A percentile compares a stretch with the other conserved stretches of the same genome.
Evolutionary conservation across 2,329 filamentous ascomycete genomes (phyloP).

Genomic region (Nothomitra cinnamomea): DNA sequence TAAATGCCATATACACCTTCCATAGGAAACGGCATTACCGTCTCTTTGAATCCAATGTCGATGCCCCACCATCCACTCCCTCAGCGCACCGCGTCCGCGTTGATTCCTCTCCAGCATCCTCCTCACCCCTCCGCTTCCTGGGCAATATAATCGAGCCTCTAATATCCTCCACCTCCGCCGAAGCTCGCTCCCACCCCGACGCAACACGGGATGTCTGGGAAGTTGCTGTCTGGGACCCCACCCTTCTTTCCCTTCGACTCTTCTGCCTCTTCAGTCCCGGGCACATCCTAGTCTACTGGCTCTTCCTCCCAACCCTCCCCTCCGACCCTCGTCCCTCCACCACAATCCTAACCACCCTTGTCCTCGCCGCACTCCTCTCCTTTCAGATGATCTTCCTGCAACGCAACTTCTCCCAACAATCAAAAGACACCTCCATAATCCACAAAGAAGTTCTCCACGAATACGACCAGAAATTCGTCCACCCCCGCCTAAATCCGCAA

Average conservation of each 20-base stretch:
- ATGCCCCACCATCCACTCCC: conserved; percentile 57
- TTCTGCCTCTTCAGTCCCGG: conserved; percentile 88
- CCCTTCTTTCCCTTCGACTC: conserved; percentile 63
- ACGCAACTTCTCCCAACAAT: conserved; percentile 62
- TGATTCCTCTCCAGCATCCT: conserved; percentile 60
- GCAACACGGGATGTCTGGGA: conserved; percentile 84
- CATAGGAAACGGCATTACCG: conserved; percentile 71
- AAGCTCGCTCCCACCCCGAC: conserved; percentile 70
- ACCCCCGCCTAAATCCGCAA: conserved; percentile 68
- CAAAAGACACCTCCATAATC: conserved; percentile 67
- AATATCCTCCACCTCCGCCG: conserved; percentile 46
- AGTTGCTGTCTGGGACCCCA: conserved; percentile 80
- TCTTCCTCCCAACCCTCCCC: conserved; percentile 63
- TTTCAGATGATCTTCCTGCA: conserved; percentile 59
- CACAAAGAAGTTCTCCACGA: conserved; percentile 87
- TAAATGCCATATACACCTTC: conserved; percentile 72
- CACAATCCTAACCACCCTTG: conserved; percentile 67
- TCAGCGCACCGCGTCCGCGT: conserved; percentile 81
- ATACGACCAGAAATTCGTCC: conserved; percentile 91
- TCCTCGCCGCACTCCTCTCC: conserved; percentile 59
- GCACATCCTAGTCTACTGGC: conserved; percentile 78
- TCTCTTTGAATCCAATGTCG: conserved; percentile 75
- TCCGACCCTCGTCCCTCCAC: conserved; percentile 70
- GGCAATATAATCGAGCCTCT: conserved; percentile 38
- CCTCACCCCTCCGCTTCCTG: conserved; percentile 64